These are phyloP conservation scores for Globisporangium nagaii DNA, from an alignment of 352 stramenopile genomes.

Conservation along the genomic window DNA sequence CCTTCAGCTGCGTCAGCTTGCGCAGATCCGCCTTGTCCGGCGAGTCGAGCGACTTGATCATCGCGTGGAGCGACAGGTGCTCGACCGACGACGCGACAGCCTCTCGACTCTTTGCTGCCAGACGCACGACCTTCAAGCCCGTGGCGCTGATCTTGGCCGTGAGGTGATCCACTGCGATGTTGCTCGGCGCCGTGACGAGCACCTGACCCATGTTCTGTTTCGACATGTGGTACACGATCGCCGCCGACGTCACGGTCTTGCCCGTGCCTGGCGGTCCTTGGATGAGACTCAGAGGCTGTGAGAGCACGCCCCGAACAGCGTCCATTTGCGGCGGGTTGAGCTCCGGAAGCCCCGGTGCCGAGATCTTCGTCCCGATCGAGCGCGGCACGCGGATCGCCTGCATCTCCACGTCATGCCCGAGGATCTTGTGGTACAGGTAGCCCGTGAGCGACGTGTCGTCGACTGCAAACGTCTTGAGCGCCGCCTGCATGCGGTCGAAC, in stretches of 20 bases:
- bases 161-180: slow-evolving; percentile 97
- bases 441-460: slow-evolving; percentile 98
- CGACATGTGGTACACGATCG: slow-evolving; percentile 99
- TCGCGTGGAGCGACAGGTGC: slow-evolving; percentile 96
- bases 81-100: slow-evolving; percentile 93
- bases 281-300: slow-evolving; percentile 97
- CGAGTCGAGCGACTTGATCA: slow-evolving; percentile 90
- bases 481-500: slow-evolving; percentile 99
- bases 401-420: slow-evolving; percentile 96
- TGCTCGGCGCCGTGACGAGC: slow-evolving; percentile 97
- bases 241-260: slow-evolving; percentile 97
- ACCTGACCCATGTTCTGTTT: slow-evolving; percentile 98
- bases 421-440: slow-evolving; percentile 99
- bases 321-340: slow-evolving; percentile 98
- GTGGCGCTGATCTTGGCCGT: slow-evolving; percentile 98
- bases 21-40: slow-evolving; percentile 88
- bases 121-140: slow-evolving; percentile 96
- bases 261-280: slow-evolving; percentile 96
- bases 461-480: slow-evolving; percentile 98
- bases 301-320: slow-evolving; percentile 94
- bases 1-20: slow-evolving; percentile 93
- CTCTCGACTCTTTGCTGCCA: slow-evolving; percentile 98
- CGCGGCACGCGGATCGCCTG: slow-evolving; percentile 84
- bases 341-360: slow-evolving; percentile 93
- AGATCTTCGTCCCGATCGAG: slow-evolving; percentile 67